Base-by-base conservation (phyloP, 1,284 basidiomycete species). In the Lentinus polychrous region DNA sequence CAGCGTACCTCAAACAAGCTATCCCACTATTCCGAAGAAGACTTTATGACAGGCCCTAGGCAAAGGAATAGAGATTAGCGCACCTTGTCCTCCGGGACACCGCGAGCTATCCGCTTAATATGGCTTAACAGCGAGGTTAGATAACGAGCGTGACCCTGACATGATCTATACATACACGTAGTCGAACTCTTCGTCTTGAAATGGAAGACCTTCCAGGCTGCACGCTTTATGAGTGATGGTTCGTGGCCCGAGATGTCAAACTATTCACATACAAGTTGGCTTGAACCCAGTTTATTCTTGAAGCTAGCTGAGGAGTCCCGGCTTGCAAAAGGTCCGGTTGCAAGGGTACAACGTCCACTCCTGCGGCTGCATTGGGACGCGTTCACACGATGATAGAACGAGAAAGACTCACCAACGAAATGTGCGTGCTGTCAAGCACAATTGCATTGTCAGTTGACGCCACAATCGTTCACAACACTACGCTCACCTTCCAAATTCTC, bases 31-130 rank as follows among this genome's bases (percentile, higher is more conserved):
- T 43, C 42, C 50, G 22, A 36, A 48, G 44, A 22, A 49, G n/a
- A 39, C 47, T 49, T 39, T 44, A 35, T 34, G 43, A 50, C 23
- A n/a, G 41, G 48, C 50, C 37, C 10, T 27, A 4, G 48, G 34
- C 33, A 45, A 17, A 46, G 4, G 7, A 15, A 48, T 40, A 14
- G 42, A 42, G 20, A 36, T 2, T 11, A 32, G 62, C 69, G 35
- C 46, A 82, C 82, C 68, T 80, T 81, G 59, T 86, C 73, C 58
- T 86, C 83, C 12, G 84, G 84, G 35, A 87, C 79, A 33, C 82
- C 84, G 20, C 81, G 70, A 1, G 80, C 78, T 41, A 87, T 78
- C 11, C 83, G 74, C 55, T 81, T 82, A 52, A 83, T 67, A 59
- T 81, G 81, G 31, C 82, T 85, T 56, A 27, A 40, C 43, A 10